Evolutionary conservation across 2,329 filamentous ascomycete species (phyloP).

Genomic region (Colletotrichum costaricense): DNA sequence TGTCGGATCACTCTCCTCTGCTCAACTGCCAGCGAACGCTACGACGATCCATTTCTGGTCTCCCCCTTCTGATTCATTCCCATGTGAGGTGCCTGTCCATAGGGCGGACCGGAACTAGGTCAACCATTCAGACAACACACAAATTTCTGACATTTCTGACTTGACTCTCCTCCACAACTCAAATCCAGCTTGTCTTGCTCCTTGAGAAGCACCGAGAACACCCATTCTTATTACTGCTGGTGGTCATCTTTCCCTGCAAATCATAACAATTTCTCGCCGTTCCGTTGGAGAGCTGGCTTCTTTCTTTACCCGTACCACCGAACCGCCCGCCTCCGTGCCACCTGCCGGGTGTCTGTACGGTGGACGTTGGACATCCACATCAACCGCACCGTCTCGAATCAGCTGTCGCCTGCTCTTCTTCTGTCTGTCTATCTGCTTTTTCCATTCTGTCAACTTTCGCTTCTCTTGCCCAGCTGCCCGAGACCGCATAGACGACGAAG

Average conservation of each 20-base stretch:
- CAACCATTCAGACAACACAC: slow-evolving; percentile 26
- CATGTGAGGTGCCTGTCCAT: slow-evolving; percentile 31
- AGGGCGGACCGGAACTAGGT: slow-evolving; percentile 11
- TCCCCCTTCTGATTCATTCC: not conserved
- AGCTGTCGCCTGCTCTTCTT: not conserved
- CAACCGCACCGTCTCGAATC: slow-evolving; percentile 2
- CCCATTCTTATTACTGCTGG: not conserved
- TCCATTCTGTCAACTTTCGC: not conserved
- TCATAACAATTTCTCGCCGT: not conserved
- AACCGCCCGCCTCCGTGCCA: not conserved
- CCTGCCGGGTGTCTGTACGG: not conserved
- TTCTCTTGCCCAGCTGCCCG: slow-evolving; percentile 10
- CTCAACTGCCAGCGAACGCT: slow-evolving; percentile 24
- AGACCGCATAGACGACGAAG: slow-evolving; percentile 16
- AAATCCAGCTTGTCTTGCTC: not conserved
- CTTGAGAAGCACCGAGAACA: not conserved
- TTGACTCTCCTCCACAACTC: slow-evolving; percentile 1
- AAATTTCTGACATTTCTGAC: not conserved
- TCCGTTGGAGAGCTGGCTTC: not conserved
- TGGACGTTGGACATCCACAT: slow-evolving; percentile 7
- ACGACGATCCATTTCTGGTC: not conserved
- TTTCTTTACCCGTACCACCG: slow-evolving; percentile 8
- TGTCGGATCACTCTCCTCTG: slow-evolving; percentile 9
- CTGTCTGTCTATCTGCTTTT: not conserved
- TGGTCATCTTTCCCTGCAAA: not conserved